Conservation (phyloP, 2,329 filamentous ascomycete genomes). For the Aspergillus sp. region DNA sequence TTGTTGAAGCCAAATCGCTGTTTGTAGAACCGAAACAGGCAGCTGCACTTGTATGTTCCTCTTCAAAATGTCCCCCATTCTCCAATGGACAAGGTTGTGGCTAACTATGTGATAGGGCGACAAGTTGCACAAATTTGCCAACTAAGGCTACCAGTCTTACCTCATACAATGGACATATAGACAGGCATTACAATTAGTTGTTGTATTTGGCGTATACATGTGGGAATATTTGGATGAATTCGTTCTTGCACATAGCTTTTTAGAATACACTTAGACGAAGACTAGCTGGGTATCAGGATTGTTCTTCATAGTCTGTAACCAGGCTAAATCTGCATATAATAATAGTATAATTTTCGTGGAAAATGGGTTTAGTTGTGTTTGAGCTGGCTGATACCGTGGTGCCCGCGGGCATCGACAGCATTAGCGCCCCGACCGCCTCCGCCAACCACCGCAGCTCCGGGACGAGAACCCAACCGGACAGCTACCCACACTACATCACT, state of each 20-base stretch:
- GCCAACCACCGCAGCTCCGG: slow-evolving; percentile 11
- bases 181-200: background rate
- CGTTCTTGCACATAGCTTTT: background rate
- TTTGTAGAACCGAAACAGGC: slow-evolving; percentile 88
- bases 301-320: background rate
- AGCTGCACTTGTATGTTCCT: slow-evolving; percentile 65
- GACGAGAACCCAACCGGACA: slow-evolving; percentile 8
- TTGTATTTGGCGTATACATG: slow-evolving; percentile 11
- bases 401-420: background rate
- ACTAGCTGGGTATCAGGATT: background rate
- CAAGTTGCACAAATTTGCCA: slow-evolving; percentile 26
- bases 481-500: slow-evolving; percentile 14
- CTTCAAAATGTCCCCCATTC: background rate
- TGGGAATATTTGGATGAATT: background rate
- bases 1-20: slow-evolving; percentile 81
- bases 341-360: background rate
- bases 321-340: background rate
- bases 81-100: background rate
- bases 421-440: slow-evolving; percentile 12
- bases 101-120: slow-evolving; percentile 18
- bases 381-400: background rate
- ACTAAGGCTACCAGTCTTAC: background rate
- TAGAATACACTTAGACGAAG: background rate
- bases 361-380: background rate
- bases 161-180: background rate